These are phyloP conservation scores for Schwanniomyces yamadae DNA, from an alignment of 805 yeast species.

Conservation along the genomic window DNA sequence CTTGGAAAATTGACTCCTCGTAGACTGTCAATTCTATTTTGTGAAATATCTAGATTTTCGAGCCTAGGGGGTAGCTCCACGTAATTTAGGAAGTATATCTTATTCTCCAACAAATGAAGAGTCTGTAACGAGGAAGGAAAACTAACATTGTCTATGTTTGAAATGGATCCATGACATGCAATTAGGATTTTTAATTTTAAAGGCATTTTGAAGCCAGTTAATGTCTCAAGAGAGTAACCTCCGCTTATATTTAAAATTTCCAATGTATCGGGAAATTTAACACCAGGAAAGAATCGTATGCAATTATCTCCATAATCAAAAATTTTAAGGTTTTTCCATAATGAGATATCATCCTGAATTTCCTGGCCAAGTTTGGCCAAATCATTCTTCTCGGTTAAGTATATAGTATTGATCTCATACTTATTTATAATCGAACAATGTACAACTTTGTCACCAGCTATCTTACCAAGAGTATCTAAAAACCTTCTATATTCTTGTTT, in stretches of 20 bases:
- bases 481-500: conserved; percentile 24
- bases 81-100: conserved; percentile 37
- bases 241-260: conserved; percentile 41
- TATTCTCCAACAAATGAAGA: conserved; percentile 36
- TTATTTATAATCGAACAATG: conserved; percentile 42
- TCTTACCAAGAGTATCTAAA: conserved; percentile 18
- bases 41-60: conserved; percentile 33
- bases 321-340: conserved; percentile 33
- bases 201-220: conserved; percentile 41
- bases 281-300: conserved; percentile 38
- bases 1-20: conserved; percentile 39
- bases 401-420: conserved; percentile 32
- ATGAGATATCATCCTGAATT: conserved; percentile 33
- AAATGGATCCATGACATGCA: conserved; percentile 34
- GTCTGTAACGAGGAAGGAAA: conserved; percentile 34
- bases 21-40: conserved; percentile 39
- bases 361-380: conserved; percentile 33
- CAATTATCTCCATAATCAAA: conserved; percentile 40
- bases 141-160: conserved; percentile 33
- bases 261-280: conserved; percentile 36
- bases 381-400: conserved; percentile 34
- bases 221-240: conserved; percentile 37
- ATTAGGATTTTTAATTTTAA: conserved; percentile 25
- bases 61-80: conserved; percentile 37
- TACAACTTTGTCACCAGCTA: conserved; percentile 26